Conservation (phyloP, 1,139 yeast genomes). For the Eremothecium coryli region DNA sequence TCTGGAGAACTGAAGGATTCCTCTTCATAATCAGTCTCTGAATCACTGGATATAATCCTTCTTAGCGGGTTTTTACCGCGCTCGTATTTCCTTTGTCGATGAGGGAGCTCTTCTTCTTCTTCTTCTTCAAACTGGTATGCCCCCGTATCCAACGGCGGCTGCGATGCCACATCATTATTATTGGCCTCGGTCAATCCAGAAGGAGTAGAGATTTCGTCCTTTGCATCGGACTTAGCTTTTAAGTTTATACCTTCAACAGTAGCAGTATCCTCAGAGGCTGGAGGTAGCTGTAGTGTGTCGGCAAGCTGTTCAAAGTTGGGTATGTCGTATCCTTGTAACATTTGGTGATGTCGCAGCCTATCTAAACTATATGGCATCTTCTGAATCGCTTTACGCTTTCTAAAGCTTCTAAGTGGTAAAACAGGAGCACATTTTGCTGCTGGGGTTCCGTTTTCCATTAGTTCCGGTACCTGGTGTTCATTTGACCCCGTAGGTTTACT, state of each 20-base stretch:
- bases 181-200: not conserved
- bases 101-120: not conserved
- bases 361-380: conserved; percentile 30
- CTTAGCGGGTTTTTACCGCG: not conserved
- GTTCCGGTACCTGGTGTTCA: too few relatives aligned
- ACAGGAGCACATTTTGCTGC: too few relatives aligned
- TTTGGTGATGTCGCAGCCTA: conserved; percentile 25
- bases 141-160: not conserved
- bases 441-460: too few relatives aligned
- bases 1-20: conserved; percentile 1
- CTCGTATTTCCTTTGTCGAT: not conserved
- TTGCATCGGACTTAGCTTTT: not conserved
- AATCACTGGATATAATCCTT: not conserved
- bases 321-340: conserved; percentile 25
- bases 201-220: not conserved
- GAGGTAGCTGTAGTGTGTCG: conserved; percentile 11
- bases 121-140: not conserved
- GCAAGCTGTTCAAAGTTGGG: conserved; percentile 14
- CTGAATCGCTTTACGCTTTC: conserved; percentile 29
- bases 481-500: too few relatives aligned
- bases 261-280: not conserved
- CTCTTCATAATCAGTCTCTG: not conserved
- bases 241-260: not conserved
- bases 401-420: conserved; percentile 14
- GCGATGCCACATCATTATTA: not conserved